phyloP scores from a whole-genome alignment of 768 basidiomycete genomes.

The Rhodotorula taiwanensis region DNA sequence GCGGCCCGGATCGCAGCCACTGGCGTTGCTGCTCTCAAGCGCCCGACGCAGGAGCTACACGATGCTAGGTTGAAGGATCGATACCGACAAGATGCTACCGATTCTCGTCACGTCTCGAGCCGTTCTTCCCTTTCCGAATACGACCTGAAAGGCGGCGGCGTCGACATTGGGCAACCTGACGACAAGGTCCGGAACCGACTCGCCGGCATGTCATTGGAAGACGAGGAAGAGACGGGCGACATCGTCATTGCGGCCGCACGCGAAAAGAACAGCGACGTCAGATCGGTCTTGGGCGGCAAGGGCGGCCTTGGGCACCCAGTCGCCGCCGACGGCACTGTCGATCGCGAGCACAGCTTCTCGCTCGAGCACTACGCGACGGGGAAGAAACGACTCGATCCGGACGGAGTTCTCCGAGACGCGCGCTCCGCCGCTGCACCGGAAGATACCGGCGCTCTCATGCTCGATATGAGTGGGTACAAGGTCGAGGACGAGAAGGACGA shows the following conservation, averaged over 20 bases:
- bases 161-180: slow-evolving; percentile 3
- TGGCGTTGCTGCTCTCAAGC: background rate
- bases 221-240: slow-evolving; percentile 22
- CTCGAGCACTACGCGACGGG: slow-evolving; percentile 1
- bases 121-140: background rate
- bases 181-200: slow-evolving; percentile 2
- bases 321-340: background rate
- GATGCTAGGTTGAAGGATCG: slow-evolving; percentile 14
- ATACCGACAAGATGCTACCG: background rate
- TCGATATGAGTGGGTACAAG: slow-evolving; percentile 80
- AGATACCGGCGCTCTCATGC: slow-evolving; percentile 52
- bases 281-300: slow-evolving; percentile 7
- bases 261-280: slow-evolving; percentile 18
- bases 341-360: slow-evolving; percentile 8
- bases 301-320: slow-evolving; percentile 6
- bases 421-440: slow-evolving; percentile 15
- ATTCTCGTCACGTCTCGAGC: too few relatives aligned
- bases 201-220: slow-evolving; percentile 7
- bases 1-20: slow-evolving; percentile 15
- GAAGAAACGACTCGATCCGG: background rate
- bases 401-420: background rate
- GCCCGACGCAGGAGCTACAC: slow-evolving; percentile 12
- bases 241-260: slow-evolving; percentile 29
- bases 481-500: slow-evolving; percentile 43
- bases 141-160: slow-evolving; percentile 19